Evolutionary conservation across 116 monocot genomes (phyloP), one percentile per base, ranked within the genome.

Genomic region (Iris pallida): DNA sequence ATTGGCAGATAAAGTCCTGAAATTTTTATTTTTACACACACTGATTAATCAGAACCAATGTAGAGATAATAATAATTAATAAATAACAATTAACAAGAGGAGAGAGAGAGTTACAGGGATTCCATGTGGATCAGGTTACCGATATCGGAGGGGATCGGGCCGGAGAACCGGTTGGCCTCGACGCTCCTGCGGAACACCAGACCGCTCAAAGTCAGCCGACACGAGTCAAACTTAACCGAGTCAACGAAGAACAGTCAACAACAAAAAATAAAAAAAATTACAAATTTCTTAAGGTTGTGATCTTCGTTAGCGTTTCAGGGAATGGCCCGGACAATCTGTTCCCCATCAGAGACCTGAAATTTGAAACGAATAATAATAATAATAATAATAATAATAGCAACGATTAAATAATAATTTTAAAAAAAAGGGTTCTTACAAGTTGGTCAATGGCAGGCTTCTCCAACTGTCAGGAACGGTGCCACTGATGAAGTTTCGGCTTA

Each of bases 321-420:
- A 91, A 88, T 7, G 80, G 78, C 11, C 91, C 91, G 2, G 82
- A 79, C 15, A 91, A 74, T 15, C 76, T 76, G 53, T 91, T 91
- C 51, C 69, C 88, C 80, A 85, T 75, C 1, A 91, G 55, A 6
- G 67, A 80, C 59, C 91, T 91, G 66, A 53, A 76, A 44, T 4
- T 20, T 42, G 60, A 41, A 48, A 9, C 47, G 5, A 48, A 48
- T 48, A 6, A 48, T 48, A 48, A 48, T 48, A 6, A 48, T 6
- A 48, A 5, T 48, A 6, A 6, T 6, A 9, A 6, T 40, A 16
- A 62, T 14, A 16, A 74, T 17, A 18, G 9, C 14, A 56, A 57
- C 4, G 30, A 58, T 15, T 55, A 73, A 30, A 30, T 30, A 1
- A 65, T 45, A 59, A 0, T 41, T 43, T 16, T 47, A 18, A 45